These are phyloP conservation scores for Coprinopsis sp. DNA, from an alignment of 768 basidiomycete genomes.

Conservation along the genomic window DNA sequence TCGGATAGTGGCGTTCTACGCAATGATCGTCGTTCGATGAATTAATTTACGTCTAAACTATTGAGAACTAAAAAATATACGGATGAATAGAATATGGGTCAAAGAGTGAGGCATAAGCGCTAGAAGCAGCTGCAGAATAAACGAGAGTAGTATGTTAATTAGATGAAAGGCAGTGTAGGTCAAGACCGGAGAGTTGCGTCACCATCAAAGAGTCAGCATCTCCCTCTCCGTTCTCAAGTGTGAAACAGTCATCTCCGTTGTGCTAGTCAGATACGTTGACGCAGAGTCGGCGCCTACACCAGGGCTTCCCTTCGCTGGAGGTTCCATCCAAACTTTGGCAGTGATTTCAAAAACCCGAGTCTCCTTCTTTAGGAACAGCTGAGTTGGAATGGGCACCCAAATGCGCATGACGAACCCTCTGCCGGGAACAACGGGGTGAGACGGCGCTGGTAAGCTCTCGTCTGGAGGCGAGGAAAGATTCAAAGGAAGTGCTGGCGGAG, in stretches of 20 bases:
- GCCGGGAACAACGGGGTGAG: neutral
- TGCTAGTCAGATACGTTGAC: neutral
- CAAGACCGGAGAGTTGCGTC: no score
- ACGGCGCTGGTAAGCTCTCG: neutral
- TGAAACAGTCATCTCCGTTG: conserved; percentile 36
- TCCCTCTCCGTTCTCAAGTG: conserved; percentile 38
- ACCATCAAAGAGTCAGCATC: conserved; percentile 24
- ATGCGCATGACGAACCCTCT: conserved; percentile 34
- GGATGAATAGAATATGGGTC: no score
- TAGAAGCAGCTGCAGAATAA: no score
- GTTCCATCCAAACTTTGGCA: conserved; percentile 33
- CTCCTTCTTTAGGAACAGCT: conserved; percentile 43
- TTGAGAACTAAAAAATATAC: no score
- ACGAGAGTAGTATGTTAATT: no score
- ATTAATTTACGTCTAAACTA: no score
- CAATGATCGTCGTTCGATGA: no score
- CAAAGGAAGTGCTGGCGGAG: neutral
- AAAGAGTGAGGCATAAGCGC: no score
- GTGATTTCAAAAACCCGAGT: conserved; percentile 38
- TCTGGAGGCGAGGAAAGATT: neutral
- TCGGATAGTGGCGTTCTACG: no score
- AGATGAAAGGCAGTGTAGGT: no score
- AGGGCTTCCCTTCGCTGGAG: conserved; percentile 2
- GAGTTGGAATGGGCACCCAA: conserved; percentile 44
- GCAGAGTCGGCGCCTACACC: conserved; percentile 17